These are phyloP conservation scores for Saccharomyces kudriavzevii DNA, from an alignment of 805 yeast genomes.

Conservation along the genomic window DNA sequence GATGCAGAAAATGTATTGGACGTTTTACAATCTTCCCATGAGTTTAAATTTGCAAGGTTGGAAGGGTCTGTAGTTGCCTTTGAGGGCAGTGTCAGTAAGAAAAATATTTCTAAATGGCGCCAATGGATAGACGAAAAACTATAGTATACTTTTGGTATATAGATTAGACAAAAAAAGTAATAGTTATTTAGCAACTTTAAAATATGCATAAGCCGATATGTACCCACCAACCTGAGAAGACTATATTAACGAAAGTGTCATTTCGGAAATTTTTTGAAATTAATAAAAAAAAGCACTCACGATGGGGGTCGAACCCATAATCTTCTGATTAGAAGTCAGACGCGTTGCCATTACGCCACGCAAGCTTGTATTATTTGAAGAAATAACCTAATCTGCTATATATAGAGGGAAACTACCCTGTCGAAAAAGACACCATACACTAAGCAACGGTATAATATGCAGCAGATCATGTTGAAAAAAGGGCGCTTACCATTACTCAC, in stretches of 20 bases:
- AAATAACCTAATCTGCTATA: too few relatives aligned
- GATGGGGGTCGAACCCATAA: slow-evolving; percentile 51
- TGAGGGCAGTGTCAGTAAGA: slow-evolving; percentile 63
- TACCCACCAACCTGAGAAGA: neutral
- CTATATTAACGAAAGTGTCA: too few relatives aligned
- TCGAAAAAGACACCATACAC: too few relatives aligned
- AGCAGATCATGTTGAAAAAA: too few relatives aligned
- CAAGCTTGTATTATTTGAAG: slow-evolving; percentile 28
- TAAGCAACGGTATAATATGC: too few relatives aligned
- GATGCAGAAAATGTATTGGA: slow-evolving; percentile 26
- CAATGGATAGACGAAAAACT: slow-evolving; percentile 68
- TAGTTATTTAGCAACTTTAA: neutral
- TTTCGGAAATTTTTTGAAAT: neutral
- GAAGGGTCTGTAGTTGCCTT: slow-evolving; percentile 67
- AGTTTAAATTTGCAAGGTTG: slow-evolving; percentile 56
- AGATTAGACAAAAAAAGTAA: neutral
- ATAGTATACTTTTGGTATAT: neutral
- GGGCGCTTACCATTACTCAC: too few relatives aligned
- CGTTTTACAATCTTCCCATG: slow-evolving; percentile 14
- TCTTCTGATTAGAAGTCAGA: slow-evolving; percentile 50
- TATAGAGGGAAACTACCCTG: too few relatives aligned
- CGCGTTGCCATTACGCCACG: slow-evolving; percentile 53
- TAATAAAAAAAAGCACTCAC: slow-evolving; percentile 34
- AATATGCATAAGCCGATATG: neutral
- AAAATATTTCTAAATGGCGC: slow-evolving; percentile 52